Base-by-base conservation (phyloP, 176 grass and related monocot genomes). In the Lolium multiflorum region DNA sequence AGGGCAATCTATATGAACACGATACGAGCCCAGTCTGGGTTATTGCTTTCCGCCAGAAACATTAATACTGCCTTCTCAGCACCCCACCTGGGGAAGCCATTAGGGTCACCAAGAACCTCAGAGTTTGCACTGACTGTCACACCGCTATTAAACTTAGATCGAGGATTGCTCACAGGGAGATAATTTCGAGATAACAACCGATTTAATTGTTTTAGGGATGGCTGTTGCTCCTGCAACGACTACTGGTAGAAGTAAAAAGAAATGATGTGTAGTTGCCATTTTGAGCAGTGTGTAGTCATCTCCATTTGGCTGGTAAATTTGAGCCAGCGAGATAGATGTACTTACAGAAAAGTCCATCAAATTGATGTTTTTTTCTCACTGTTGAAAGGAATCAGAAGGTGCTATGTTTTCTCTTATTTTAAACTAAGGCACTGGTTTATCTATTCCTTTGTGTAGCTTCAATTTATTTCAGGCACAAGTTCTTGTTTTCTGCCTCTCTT, bases 201-300 rank as follows among this genome's bases (percentile, higher is more conserved):
- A 21, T 92, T 92, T 44, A 90, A 94, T 85, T 90, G 79, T 85
- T 94, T 94, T 50, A 90, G 44, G 88, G 90, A 92, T 88, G 90
- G 93, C 3, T 83, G 56, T 49, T 94, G 90, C 80, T 94, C 88
- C 47, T 94, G 90, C 72, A 88, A 81, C 66, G 90, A 90, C 58
- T 94, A 90, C 75, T 94, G 90, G 93, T 94, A 91, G 85, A 60
- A 77, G 4, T 62, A 41, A 14, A 15, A 49, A n/a, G n/a, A 57
- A 62, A 66, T 2, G 2, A 11, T 24, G 28, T 31, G 28, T 31
- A 12, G 18, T 25, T 65, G 4, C 49, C 13, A 55, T 58, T 83
- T 84, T 64, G 28, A 79, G 44, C 72, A 88, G n/a, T 8, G 57
- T 68, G 46, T 11, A 70, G 25, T 8, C 20, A 50, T 78, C 31